Conservation (phyloP, 2,329 filamentous ascomycete genomes). For the Clonostachys rosea region DNA sequence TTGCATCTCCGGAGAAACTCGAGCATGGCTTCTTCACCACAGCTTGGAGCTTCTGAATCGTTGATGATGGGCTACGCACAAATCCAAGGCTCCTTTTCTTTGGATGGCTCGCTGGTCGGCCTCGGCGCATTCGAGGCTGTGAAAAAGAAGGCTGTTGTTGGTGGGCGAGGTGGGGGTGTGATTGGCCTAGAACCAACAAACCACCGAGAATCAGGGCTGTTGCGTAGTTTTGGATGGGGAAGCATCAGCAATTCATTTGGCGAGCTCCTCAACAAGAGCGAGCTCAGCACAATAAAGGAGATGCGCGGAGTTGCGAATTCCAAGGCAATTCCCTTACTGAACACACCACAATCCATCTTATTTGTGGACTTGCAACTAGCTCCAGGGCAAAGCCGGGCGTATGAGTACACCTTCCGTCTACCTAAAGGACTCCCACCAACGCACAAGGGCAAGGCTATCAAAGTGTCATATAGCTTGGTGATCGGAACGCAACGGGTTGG, state of each 20-base stretch:
- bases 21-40: slow-evolving; percentile 29
- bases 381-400: slow-evolving; percentile 84
- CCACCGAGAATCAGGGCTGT: slow-evolving; percentile 71
- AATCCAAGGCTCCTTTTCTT: slow-evolving; percentile 82
- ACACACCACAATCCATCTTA: slow-evolving; percentile 89
- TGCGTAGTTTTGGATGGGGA: slow-evolving; percentile 83
- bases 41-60: slow-evolving; percentile 60
- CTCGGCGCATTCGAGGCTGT: slow-evolving; percentile 90
- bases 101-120: slow-evolving; percentile 89
- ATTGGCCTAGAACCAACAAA: slow-evolving; percentile 73
- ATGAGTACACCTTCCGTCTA: slow-evolving; percentile 80
- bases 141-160: slow-evolving; percentile 87
- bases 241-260: slow-evolving; percentile 83
- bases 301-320: slow-evolving; percentile 87
- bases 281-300: slow-evolving; percentile 90
- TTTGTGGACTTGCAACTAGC: slow-evolving; percentile 89
- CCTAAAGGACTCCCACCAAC: slow-evolving; percentile 87
- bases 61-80: slow-evolving; percentile 99
- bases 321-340: slow-evolving; percentile 85
- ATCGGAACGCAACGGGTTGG: slow-evolving; percentile 88
- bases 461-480: slow-evolving; percentile 85
- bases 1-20: slow-evolving; percentile 42
- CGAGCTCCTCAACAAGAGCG: slow-evolving; percentile 78
- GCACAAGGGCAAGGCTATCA: slow-evolving; percentile 88
- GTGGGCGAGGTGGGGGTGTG: slow-evolving; percentile 81